phyloP scores from a whole-genome alignment of 352 stramenopile species.

The Phytopythium litorale region DNA sequence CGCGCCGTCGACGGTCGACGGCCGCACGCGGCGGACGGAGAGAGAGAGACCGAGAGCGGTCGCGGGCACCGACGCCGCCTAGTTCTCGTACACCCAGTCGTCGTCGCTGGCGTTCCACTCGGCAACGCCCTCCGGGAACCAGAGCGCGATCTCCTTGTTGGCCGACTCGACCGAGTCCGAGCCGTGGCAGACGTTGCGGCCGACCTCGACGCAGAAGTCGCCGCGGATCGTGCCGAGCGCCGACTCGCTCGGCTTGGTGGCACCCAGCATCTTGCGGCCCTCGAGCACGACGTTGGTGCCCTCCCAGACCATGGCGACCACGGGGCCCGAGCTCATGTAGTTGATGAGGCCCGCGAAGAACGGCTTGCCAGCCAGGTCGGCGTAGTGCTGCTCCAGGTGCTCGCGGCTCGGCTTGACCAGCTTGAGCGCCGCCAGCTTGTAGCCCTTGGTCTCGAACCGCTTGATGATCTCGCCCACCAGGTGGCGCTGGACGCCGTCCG shows the following conservation, averaged over 20 bases:
- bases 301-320: slow-evolving; percentile 95
- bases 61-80: slow-evolving; percentile 14
- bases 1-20: neutral
- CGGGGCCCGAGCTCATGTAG: slow-evolving; percentile 95
- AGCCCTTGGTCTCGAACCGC: slow-evolving; percentile 97
- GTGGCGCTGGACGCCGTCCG: slow-evolving; percentile 95
- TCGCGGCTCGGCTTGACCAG: slow-evolving; percentile 67
- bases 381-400: slow-evolving; percentile 89
- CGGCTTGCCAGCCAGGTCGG: slow-evolving; percentile 91
- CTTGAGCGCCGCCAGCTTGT: slow-evolving; percentile 97
- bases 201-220: slow-evolving; percentile 94
- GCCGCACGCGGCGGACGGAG: neutral
- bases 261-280: slow-evolving; percentile 96
- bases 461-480: slow-evolving; percentile 97
- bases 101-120: slow-evolving; percentile 90
- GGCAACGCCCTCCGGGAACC: slow-evolving; percentile 94
- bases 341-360: slow-evolving; percentile 95
- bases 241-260: slow-evolving; percentile 95
- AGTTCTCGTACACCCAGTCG: slow-evolving; percentile 97
- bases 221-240: slow-evolving; percentile 96
- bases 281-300: slow-evolving; percentile 91
- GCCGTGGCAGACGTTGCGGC: slow-evolving; percentile 96
- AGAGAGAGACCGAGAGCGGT: neutral
- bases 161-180: slow-evolving; percentile 97
- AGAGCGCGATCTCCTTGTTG: slow-evolving; percentile 97